These are phyloP conservation scores for Durotheca rogersii DNA, from an alignment of 495 filamentous ascomycete species.

Conservation along the genomic window DNA sequence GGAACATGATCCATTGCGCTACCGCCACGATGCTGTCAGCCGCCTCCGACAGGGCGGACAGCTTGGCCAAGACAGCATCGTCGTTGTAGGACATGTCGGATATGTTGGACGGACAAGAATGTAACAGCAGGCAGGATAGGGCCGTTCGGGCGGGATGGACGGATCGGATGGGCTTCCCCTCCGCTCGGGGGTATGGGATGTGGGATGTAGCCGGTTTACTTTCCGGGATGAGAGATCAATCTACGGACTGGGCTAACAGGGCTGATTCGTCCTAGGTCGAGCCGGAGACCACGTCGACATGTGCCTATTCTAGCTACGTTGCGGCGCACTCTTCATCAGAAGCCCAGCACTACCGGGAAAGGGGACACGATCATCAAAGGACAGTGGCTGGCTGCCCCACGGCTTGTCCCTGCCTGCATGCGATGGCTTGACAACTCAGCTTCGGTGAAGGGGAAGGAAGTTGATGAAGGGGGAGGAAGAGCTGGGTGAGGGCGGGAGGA, in stretches of 20 bases:
- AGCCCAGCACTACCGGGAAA: constrained; percentile 10
- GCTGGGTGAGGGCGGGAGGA: no score
- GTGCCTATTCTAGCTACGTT: constrained; percentile 21
- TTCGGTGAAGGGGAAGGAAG: no score
- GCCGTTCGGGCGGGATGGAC: neutral
- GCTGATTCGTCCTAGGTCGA: constrained; percentile 13
- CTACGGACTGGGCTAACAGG: constrained; percentile 23
- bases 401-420: no score
- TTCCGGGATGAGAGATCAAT: constrained; percentile 17
- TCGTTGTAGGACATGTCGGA: constrained; percentile 86
- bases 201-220: constrained; percentile 14
- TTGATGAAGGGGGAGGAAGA: no score
- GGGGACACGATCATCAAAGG: neutral
- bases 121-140: neutral
- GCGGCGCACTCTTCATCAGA: constrained; percentile 6
- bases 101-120: neutral
- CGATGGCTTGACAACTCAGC: no score
- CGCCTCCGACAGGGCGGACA: constrained; percentile 91
- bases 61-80: constrained; percentile 89
- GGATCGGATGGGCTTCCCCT: neutral
- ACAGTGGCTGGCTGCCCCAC: no score
- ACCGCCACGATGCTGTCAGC: constrained; percentile 95
- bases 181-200: neutral
- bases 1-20: constrained; percentile 99
- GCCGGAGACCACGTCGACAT: neutral